Conservation (phyloP, 257 asterid species). For the Scutellaria baicalensis region DNA sequence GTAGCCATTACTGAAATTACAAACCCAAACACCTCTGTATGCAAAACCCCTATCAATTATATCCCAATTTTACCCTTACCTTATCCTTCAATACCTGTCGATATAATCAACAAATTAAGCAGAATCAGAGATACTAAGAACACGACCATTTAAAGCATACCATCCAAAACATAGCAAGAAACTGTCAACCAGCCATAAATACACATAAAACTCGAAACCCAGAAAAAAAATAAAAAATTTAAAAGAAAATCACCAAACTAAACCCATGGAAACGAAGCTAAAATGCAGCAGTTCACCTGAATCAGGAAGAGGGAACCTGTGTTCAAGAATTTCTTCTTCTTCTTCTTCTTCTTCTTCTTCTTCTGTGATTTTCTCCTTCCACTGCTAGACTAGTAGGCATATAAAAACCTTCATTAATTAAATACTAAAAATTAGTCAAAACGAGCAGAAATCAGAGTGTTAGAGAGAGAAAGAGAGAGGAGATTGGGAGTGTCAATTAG, state of each 20-base stretch:
- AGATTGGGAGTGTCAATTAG: slow-evolving; percentile 16
- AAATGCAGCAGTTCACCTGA: slow-evolving; percentile 13
- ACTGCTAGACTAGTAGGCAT: background rate
- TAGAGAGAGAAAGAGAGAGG: slow-evolving; percentile 4
- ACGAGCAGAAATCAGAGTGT: background rate
- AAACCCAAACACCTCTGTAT: slow-evolving; percentile 5
- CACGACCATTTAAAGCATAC: background rate
- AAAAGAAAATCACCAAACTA: background rate
- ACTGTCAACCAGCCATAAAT: background rate
- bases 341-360: background rate
- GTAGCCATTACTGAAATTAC: slow-evolving; percentile 48
- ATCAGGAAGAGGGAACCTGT: background rate
- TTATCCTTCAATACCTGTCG: slow-evolving; percentile 8
- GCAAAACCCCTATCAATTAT: slow-evolving; percentile 14
- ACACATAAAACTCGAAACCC: background rate
- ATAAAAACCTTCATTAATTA: slow-evolving; percentile 9
- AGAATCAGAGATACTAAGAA: background rate
- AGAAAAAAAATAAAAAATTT: background rate
- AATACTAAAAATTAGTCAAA: background rate
- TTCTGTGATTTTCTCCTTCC: background rate
- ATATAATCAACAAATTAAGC: background rate
- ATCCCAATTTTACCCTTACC: background rate
- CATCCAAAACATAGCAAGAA: background rate
- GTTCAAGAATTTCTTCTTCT: background rate
- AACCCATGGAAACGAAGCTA: slow-evolving; percentile 4